These are phyloP conservation scores for Venturia asperata DNA, from an alignment of 2,329 filamentous ascomycete genomes.

Conservation along the genomic window DNA sequence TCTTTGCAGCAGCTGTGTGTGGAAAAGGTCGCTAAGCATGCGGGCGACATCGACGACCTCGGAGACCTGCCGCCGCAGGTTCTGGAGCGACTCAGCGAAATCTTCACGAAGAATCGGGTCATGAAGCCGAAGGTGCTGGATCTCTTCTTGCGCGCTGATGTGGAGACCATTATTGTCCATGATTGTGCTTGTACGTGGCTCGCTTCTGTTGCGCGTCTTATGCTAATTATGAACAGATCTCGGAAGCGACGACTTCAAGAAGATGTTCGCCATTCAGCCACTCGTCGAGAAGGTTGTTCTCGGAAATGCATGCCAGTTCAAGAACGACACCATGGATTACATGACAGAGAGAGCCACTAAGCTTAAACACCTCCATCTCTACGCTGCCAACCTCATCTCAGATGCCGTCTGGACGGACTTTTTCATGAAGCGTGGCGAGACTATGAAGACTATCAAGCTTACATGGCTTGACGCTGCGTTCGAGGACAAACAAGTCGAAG, in stretches of 20 bases:
- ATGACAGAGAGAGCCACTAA: conserved; percentile 63
- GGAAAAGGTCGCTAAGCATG: conserved; percentile 56
- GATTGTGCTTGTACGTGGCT: conserved; percentile 48
- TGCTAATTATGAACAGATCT: conserved; percentile 46
- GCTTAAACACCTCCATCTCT: conserved; percentile 68
- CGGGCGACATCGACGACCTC: conserved; percentile 57
- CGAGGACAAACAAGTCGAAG: conserved; percentile 58
- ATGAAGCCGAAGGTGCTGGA: conserved; percentile 46
- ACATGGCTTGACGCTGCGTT: conserved; percentile 81
- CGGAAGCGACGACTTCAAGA: conserved; percentile 65
- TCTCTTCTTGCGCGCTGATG: conserved; percentile 46
- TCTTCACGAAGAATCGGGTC: conserved; percentile 56
- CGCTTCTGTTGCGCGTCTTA: conserved; percentile 3
- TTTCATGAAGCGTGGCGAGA: conserved; percentile 56
- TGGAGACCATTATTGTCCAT: conserved; percentile 51
- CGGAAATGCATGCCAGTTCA: conserved; percentile 84
- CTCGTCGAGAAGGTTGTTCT: conserved; percentile 64
- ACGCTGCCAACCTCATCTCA: conserved; percentile 76
- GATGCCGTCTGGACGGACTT: conserved; percentile 67
- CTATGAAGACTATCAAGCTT: conserved; percentile 64
- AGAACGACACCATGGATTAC: conserved; percentile 75
- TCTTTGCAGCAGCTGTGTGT: conserved; percentile 59
- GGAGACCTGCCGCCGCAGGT: conserved; percentile 54
- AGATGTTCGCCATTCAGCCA: conserved; percentile 70
- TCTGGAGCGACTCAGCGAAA: conserved; percentile 53